A percentile compares a stretch with the other conserved stretches of the same genome.
phyloP scores from a whole-genome alignment of 1,284 basidiomycete genomes.

The Malassezia japonica region DNA sequence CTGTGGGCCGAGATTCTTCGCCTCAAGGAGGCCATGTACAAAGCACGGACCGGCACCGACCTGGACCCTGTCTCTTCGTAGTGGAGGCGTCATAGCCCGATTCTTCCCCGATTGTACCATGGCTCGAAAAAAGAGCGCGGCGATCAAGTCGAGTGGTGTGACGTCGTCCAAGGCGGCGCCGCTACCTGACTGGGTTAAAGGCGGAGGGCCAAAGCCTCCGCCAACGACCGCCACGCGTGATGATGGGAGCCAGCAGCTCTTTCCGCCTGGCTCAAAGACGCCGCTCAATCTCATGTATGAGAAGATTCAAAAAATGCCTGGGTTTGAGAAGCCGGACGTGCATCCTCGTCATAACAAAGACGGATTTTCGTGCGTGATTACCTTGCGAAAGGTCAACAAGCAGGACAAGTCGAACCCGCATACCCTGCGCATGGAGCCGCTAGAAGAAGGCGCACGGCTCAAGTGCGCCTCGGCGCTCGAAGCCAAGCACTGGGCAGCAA shows the following conservation, averaged over 20 bases:
- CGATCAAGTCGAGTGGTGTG: constrained; percentile 43
- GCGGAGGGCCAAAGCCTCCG: constrained; percentile 24
- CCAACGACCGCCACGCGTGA: constrained; percentile 15
- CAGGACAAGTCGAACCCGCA: constrained; percentile 36
- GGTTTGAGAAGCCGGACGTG: constrained; percentile 43
- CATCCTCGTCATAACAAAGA: constrained; percentile 29
- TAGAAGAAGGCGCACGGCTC: constrained; percentile 32
- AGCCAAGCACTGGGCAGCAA: constrained; percentile 48
- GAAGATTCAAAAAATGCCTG: constrained; percentile 38
- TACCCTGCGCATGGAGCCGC: constrained; percentile 39
- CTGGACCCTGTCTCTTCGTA: constrained; percentile 9
- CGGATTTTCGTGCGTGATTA: constrained; percentile 37
- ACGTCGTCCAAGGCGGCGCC: constrained; percentile 44
- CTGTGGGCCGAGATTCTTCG: constrained; percentile 14
- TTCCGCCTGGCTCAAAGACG: constrained; percentile 47
- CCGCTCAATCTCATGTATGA: constrained; percentile 48
- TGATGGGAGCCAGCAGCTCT: constrained; percentile 22
- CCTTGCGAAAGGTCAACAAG: constrained; percentile 43
- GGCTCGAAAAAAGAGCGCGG: constrained; percentile 39
- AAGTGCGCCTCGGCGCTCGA: constrained; percentile 27
- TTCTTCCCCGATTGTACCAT: constrained; percentile 8
- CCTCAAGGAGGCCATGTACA: constrained; percentile 16
- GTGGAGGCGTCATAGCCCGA: background rate
- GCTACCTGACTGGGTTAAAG: constrained; percentile 47
- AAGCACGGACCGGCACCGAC: constrained; percentile 12